A percentile compares a stretch with the other conserved stretches of the same genome.
Evolutionary conservation across 257 asterid species (phyloP).

Genomic region (Solanum ahanhuiri): DNA sequence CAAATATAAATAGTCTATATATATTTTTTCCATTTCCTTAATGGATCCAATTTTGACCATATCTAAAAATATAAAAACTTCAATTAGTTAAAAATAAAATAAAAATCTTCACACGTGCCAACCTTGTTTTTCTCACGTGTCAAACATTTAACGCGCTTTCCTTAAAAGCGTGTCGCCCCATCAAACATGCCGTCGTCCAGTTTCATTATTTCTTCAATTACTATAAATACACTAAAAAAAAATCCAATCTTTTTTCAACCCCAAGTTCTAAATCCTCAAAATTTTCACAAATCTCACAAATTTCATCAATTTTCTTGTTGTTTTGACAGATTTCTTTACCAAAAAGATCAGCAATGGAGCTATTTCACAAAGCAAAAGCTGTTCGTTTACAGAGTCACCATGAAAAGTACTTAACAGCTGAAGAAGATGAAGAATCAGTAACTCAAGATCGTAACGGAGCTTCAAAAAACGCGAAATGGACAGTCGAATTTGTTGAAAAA

Average conservation of each 20-base stretch:
- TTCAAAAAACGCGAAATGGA: slow-evolving; percentile 25
- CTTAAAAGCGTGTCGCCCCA: slow-evolving; percentile 2
- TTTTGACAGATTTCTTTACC: neutral
- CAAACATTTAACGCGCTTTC: neutral
- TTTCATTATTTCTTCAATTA: neutral
- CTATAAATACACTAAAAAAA: neutral
- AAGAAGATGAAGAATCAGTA: slow-evolving; percentile 30
- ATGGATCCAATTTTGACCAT: neutral
- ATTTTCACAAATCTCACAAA: neutral
- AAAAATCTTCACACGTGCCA: neutral
- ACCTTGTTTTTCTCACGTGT: neutral
- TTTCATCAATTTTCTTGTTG: too few relatives aligned
- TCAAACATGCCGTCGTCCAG: slow-evolving; percentile 1
- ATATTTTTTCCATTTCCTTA: neutral
- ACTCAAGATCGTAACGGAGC: slow-evolving; percentile 27
- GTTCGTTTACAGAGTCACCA: slow-evolving; percentile 23
- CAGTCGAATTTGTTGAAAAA: slow-evolving; percentile 18
- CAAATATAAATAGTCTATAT: neutral
- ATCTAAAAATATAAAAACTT: neutral
- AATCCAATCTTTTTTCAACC: neutral
- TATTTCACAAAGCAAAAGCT: slow-evolving; percentile 24
- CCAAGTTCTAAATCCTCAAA: neutral
- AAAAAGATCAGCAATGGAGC: slow-evolving; percentile 23
- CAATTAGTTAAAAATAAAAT: neutral
- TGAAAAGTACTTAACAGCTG: slow-evolving; percentile 31